Base-by-base conservation (phyloP, 305 asterid genomes). In the Fraxinus baroniana region DNA sequence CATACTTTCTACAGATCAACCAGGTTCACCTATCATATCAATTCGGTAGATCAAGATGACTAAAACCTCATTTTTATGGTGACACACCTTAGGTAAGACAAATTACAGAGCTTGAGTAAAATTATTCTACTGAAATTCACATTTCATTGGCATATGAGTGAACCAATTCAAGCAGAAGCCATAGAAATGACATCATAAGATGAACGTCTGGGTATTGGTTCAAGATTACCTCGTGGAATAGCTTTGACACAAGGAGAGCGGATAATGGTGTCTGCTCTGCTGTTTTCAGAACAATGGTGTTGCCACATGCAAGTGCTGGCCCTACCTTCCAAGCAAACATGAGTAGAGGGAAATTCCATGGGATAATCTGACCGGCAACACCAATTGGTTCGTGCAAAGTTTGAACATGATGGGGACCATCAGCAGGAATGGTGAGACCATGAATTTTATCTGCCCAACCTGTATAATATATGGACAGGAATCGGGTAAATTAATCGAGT, bases 381-480 rank as follows among this genome's bases (percentile, higher is more conserved):
- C 99, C 99, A 46, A 96, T 93, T 35, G 98, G 98, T 86, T 96
- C 98, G 2, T 96, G 98, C 87, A 96, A 83, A 3, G 99, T 94
- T 85, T 96, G 98, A 78, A 94, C 98, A 84, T 96, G 99, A 79
- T 77, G 85, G 8, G 97, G 90, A 5, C 99, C 98, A 82, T 94
- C 98, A 49, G 97, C 98, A 78, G 87, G 98, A 86, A 96, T 37
- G n/a, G 97, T 94, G 83, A 93, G 85, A 33, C 99, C 98, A 76
- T 96, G 99, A 82, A 96, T 96, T 90, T 94, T 96, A 86, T 96
- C 98, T 1, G 99, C 90, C 98, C 98, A 94, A 22, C 99, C 99
- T 95, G 92, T 84, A 86, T 41, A 85, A 78, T 33, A 78, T 18
- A 82, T 37, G 20, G 71, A 81, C 39, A 6, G 49, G 57, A 46